Conservation (phyloP, 805 yeast species). For the Lachancea kluyveri region DNA sequence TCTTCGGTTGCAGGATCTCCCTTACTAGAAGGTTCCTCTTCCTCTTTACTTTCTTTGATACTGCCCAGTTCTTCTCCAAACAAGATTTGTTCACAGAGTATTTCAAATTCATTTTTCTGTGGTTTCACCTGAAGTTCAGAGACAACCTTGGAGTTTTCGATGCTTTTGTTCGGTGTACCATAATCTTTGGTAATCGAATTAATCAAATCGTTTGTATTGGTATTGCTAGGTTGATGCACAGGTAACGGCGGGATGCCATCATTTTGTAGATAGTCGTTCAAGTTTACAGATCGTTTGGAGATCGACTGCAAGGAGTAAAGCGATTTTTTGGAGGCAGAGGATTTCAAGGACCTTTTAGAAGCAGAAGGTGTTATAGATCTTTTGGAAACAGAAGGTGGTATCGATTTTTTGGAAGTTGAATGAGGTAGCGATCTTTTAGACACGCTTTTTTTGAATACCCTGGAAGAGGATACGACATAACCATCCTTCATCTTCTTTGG, state of each 20-base stretch:
- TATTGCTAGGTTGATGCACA: too few relatives aligned
- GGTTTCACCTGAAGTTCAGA: too few relatives aligned
- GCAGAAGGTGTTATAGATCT: conserved; percentile 8
- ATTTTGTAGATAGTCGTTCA: conserved; percentile 23
- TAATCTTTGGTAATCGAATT: too few relatives aligned
- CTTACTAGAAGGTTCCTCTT: too few relatives aligned
- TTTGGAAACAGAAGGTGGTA: too few relatives aligned
- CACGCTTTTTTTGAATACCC: conserved; percentile 19
- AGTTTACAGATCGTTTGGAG: conserved; percentile 30
- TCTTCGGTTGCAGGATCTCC: too few relatives aligned
- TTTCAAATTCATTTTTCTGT: conserved; percentile 21
- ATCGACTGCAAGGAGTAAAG: conserved; percentile 30
- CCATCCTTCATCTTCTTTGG: conserved; percentile 7
- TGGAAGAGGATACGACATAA: conserved; percentile 26
- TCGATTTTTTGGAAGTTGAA: conserved; percentile 12
- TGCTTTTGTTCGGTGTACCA: too few relatives aligned
- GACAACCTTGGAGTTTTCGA: too few relatives aligned
- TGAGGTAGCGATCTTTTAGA: conserved; percentile 9
- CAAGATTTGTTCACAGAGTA: conserved; percentile 27
- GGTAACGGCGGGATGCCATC: conserved; percentile 19
- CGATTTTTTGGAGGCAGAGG: conserved; percentile 23
- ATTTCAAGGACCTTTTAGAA: conserved; percentile 16
- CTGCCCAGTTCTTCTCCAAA: conserved; percentile 24
- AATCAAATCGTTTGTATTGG: too few relatives aligned
- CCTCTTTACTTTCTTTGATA: conserved; percentile 22